These are phyloP conservation scores for Penicillium cosmopolitanum DNA, from an alignment of 495 filamentous ascomycete genomes.

Conservation along the genomic window DNA sequence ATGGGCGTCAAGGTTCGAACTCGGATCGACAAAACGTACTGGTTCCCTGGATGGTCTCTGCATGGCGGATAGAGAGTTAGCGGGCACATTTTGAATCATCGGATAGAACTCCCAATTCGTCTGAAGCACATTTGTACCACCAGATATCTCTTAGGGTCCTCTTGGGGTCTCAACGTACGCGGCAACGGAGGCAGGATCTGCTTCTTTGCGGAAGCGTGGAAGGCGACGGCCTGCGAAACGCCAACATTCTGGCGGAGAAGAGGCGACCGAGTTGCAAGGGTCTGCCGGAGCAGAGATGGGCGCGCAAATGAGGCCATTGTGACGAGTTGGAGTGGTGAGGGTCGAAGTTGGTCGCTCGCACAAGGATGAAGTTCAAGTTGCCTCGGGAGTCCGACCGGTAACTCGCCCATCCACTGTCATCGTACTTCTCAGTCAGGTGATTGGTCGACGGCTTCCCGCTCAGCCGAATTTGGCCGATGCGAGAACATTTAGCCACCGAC, in stretches of 20 bases:
- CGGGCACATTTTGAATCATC: slow-evolving; percentile 6
- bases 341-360: slow-evolving; percentile 28
- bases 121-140: background rate
- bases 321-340: slow-evolving; percentile 29
- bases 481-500: slow-evolving; percentile 8
- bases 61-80: slow-evolving; percentile 31
- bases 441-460: slow-evolving; percentile 44
- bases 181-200: slow-evolving; percentile 69
- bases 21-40: slow-evolving; percentile 55
- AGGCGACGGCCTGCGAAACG: slow-evolving; percentile 60
- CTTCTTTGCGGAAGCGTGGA: slow-evolving; percentile 71
- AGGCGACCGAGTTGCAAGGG: slow-evolving; percentile 44
- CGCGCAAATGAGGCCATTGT: slow-evolving; percentile 52
- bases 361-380: slow-evolving; percentile 48
- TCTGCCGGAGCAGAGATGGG: slow-evolving; percentile 43
- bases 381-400: slow-evolving; percentile 52
- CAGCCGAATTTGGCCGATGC: slow-evolving; percentile 52
- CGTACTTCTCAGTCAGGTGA: slow-evolving; percentile 42
- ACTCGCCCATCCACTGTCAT: slow-evolving; percentile 33
- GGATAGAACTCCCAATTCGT: background rate
- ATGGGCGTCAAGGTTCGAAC: slow-evolving; percentile 9
- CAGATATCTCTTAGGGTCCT: background rate
- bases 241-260: slow-evolving; percentile 45
- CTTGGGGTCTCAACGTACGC: slow-evolving; percentile 54
- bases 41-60: slow-evolving; percentile 78